A percentile compares a stretch with the other conserved stretches of the same genome.
Conservation (phyloP, 805 yeast genomes). For the Yarrowia hollandica region DNA sequence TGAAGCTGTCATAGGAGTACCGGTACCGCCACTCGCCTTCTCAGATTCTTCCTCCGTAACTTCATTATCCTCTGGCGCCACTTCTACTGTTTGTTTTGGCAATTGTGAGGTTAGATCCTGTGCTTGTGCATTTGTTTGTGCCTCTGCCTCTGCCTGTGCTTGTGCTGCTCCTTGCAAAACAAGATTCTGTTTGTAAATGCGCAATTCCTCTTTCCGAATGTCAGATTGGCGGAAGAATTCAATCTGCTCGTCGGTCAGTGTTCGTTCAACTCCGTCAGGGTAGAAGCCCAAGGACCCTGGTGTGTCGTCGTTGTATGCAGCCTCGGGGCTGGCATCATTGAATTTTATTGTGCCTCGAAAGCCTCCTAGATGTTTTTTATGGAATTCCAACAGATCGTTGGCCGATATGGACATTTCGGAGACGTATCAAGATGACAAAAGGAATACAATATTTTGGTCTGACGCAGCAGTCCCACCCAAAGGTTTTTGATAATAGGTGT, state of each 20-base stretch:
- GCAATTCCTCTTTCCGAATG: conserved; percentile 12
- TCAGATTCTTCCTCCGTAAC: not conserved
- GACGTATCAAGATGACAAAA: not conserved
- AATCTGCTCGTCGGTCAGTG: conserved; percentile 36
- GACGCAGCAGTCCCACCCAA: not conserved
- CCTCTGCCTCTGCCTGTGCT: not conserved
- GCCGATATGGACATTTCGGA: not conserved
- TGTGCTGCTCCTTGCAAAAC: not conserved
- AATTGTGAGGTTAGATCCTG: conserved; percentile 11
- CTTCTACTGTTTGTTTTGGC: not conserved
- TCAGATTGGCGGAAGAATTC: conserved; percentile 35
- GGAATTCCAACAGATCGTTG: conserved; percentile 1
- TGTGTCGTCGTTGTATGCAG: not conserved
- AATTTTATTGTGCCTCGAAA: conserved; percentile 6
- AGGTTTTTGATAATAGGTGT: not conserved
- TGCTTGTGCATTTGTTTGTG: not conserved
- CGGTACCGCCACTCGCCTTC: too few species aligned
- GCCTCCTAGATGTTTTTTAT: not conserved
- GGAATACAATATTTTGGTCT: not conserved
- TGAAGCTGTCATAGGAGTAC: too few species aligned
- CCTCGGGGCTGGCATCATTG: not conserved
- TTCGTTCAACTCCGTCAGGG: conserved; percentile 34
- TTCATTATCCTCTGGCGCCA: not conserved
- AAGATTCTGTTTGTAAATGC: conserved; percentile 2
- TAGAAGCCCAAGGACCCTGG: conserved; percentile 27